A percentile compares a stretch with the other conserved stretches of the same genome.
Conservation (phyloP, 805 yeast species). For the Kluyveromyces starmeri region DNA sequence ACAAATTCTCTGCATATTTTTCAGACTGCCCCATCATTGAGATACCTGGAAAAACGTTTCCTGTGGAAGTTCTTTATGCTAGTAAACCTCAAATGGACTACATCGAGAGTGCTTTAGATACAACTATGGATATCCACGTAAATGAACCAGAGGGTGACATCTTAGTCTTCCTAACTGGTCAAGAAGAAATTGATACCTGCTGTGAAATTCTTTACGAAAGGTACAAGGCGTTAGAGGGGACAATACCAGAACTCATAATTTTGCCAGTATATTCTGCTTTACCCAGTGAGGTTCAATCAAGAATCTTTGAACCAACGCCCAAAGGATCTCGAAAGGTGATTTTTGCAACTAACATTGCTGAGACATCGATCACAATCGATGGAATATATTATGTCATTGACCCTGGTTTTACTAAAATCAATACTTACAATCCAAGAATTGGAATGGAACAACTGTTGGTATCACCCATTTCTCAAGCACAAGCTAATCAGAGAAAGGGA, state of each 20-base stretch:
- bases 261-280: constrained; percentile 86
- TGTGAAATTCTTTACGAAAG: constrained; percentile 64
- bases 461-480: constrained; percentile 87
- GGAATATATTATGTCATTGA: constrained; percentile 88
- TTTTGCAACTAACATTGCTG: constrained; percentile 93
- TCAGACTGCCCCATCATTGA: constrained; percentile 70
- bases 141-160: constrained; percentile 75
- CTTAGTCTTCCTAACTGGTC: constrained; percentile 79
- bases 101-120: constrained; percentile 71
- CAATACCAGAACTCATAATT: constrained; percentile 57
- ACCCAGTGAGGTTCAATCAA: constrained; percentile 83
- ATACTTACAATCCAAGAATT: constrained; percentile 75
- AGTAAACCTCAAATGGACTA: constrained; percentile 82
- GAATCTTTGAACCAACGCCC: constrained; percentile 86
- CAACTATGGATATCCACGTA: constrained; percentile 78
- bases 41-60: constrained; percentile 86
- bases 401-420: constrained; percentile 89
- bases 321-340: constrained; percentile 77
- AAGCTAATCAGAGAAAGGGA: constrained; percentile 92
- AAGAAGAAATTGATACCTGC: constrained; percentile 89
- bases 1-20: constrained; percentile 75
- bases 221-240: constrained; percentile 55
- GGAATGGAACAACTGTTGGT: constrained; percentile 87
- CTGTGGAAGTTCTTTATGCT: constrained; percentile 78
- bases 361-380: constrained; percentile 92